Evolutionary conservation across 768 basidiomycete genomes (phyloP).

Genomic region (Russula abietina): DNA sequence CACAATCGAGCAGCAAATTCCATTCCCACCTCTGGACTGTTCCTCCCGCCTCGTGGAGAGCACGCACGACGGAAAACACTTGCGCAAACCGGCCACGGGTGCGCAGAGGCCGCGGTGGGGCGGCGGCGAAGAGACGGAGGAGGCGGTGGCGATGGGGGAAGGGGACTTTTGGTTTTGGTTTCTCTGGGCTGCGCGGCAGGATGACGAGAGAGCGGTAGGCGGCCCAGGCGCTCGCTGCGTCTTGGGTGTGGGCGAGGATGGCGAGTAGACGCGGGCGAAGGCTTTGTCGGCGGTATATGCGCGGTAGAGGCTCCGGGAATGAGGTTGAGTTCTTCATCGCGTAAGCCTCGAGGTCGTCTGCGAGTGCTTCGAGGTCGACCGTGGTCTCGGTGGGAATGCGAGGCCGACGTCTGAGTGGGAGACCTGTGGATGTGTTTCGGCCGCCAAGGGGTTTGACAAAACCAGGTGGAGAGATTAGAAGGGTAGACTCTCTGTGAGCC

Average conservation of each 20-base stretch:
- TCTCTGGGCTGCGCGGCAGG: conserved; percentile 18
- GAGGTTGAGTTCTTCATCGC: not conserved
- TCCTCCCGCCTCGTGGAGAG: conserved; percentile 51
- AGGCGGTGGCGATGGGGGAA: conserved; percentile 53
- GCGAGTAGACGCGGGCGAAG: conserved; percentile 10
- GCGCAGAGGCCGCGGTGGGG: conserved; percentile 38
- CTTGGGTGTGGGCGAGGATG: conserved; percentile 15
- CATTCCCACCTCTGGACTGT: conserved; percentile 59
- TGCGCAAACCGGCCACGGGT: conserved; percentile 57
- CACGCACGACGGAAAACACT: conserved; percentile 60
- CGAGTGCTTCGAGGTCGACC: conserved; percentile 13
- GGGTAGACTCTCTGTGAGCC: not conserved
- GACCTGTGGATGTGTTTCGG: conserved; percentile 10
- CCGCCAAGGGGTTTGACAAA: conserved; percentile 15
- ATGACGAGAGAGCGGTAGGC: conserved; percentile 37
- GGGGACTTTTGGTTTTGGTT: conserved; percentile 27
- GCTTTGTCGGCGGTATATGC: conserved; percentile 1
- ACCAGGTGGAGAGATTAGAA: not conserved
- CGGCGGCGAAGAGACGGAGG: conserved; percentile 48
- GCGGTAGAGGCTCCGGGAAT: not conserved
- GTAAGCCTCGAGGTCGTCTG: conserved; percentile 16
- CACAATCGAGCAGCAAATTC: conserved; percentile 66
- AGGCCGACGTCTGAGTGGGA: conserved; percentile 13
- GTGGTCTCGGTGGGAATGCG: conserved; percentile 6
- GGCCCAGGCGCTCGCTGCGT: conserved; percentile 34